These are phyloP conservation scores for Neurospora sp. DNA, from an alignment of 495 filamentous ascomycete genomes.

Conservation along the genomic window DNA sequence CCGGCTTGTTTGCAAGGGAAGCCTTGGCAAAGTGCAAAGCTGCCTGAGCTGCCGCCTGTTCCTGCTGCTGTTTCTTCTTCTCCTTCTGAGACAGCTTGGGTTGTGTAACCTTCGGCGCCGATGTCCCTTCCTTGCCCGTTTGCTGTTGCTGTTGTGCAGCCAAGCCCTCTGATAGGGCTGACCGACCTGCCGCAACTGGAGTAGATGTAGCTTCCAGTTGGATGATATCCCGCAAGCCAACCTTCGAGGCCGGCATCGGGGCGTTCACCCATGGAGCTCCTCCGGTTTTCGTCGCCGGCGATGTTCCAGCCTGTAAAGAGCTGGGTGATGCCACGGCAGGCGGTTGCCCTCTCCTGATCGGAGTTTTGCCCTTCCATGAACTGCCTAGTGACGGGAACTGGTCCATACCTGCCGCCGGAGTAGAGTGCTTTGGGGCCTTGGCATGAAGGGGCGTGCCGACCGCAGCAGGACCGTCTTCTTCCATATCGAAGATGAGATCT, in stretches of 20 bases:
- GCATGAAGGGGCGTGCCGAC: conserved; percentile 10
- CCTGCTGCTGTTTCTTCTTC: conserved; percentile 70
- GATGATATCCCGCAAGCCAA: conserved; percentile 79
- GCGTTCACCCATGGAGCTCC: conserved; percentile 53
- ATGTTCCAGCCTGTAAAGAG: background rate
- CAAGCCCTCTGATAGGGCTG: conserved; percentile 65
- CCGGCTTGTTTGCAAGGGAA: conserved; percentile 15
- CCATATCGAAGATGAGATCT: conserved; percentile 94
- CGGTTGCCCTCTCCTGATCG: conserved; percentile 3
- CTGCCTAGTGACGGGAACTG: conserved; percentile 12
- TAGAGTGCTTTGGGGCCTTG: conserved; percentile 4
- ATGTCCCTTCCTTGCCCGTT: conserved; percentile 24
- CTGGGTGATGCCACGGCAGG: background rate
- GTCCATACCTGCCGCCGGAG: conserved; percentile 8
- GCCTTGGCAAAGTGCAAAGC: conserved; percentile 7
- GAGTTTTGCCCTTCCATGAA: conserved; percentile 12
- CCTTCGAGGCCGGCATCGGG: conserved; percentile 47
- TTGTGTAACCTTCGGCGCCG: conserved; percentile 18
- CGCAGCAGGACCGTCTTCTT: conserved; percentile 50
- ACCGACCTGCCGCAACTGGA: conserved; percentile 30
- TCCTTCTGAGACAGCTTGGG: conserved; percentile 80
- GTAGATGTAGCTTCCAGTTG: conserved; percentile 49
- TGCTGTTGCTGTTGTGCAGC: conserved; percentile 29
- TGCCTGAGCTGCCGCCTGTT: conserved; percentile 39
- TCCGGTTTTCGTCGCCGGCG: background rate